These are phyloP conservation scores for Talaromyces stipitatus DNA, from an alignment of 495 filamentous ascomycete species.

Conservation along the genomic window DNA sequence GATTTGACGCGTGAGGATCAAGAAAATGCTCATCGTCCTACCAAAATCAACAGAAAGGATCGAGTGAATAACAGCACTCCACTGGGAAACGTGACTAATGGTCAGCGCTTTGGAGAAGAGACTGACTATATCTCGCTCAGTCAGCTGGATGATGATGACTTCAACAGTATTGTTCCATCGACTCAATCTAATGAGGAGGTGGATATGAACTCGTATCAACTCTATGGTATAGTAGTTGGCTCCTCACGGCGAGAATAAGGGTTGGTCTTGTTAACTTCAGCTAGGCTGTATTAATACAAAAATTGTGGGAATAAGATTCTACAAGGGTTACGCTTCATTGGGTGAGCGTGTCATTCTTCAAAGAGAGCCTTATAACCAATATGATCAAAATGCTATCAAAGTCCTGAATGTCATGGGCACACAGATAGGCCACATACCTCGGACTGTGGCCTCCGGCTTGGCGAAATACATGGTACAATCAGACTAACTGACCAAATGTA, in stretches of 20 bases:
- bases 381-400: conserved; percentile 72
- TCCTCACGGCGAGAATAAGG: no score
- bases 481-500: conserved; percentile 6
- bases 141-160: conserved; percentile 30
- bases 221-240: conserved; percentile 49
- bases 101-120: conserved; percentile 27
- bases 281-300: conserved; percentile 35
- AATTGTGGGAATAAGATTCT: conserved; percentile 77
- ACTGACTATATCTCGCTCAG: conserved; percentile 27
- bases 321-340: conserved; percentile 58
- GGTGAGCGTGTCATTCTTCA: conserved; percentile 64
- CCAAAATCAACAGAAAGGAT: conserved; percentile 11
- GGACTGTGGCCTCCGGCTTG: conserved; percentile 56
- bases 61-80: not conserved
- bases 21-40: conserved; percentile 12
- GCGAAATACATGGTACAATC: conserved; percentile 58
- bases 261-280: not conserved
- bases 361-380: conserved; percentile 65
- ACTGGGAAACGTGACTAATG: conserved; percentile 7
- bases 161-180: conserved; percentile 20
- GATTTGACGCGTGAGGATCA: conserved; percentile 11
- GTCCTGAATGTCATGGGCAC: conserved; percentile 69
- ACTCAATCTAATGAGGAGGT: conserved; percentile 38
- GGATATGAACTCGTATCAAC: conserved; percentile 29
- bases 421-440: conserved; percentile 78